These are phyloP conservation scores for Kodamaea lidongshanica DNA, from an alignment of 805 yeast genomes.

Conservation along the genomic window DNA sequence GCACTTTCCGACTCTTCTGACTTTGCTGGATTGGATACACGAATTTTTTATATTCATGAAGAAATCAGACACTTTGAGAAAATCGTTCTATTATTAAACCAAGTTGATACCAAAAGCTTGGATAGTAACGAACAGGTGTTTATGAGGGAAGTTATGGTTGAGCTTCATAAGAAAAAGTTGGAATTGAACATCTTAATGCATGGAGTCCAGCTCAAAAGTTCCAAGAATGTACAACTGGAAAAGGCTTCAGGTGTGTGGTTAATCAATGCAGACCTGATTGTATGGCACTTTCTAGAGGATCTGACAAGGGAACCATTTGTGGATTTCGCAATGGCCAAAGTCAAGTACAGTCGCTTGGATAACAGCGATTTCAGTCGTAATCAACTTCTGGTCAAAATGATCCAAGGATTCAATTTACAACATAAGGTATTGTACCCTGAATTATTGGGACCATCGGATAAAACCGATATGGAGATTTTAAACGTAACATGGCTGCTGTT, in stretches of 20 bases:
- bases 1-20: conserved; percentile 33
- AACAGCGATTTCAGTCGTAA: conserved; percentile 67
- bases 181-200: conserved; percentile 32
- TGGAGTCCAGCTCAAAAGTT: conserved; percentile 20
- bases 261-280: conserved; percentile 54
- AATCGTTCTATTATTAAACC: conserved; percentile 37
- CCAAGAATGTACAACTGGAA: conserved; percentile 16
- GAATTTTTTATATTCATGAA: conserved; percentile 26
- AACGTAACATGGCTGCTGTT: conserved; percentile 65
- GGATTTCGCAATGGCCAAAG: conserved; percentile 59
- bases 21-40: conserved; percentile 27
- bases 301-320: conserved; percentile 57
- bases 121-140: conserved; percentile 17
- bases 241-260: conserved; percentile 20
- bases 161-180: conserved; percentile 26
- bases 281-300: conserved; percentile 58
- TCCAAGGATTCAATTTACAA: conserved; percentile 66
- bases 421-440: conserved; percentile 60
- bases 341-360: conserved; percentile 56
- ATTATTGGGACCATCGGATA: conserved; percentile 46
- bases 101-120: conserved; percentile 23
- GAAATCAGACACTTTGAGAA: conserved; percentile 23
- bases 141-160: conserved; percentile 23
- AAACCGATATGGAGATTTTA: conserved; percentile 20
- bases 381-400: conserved; percentile 47